A percentile compares a stretch with the other conserved stretches of the same genome.
These are phyloP conservation scores for Talaromyces stipitatus DNA, from an alignment of 495 filamentous ascomycete species.

Conservation along the genomic window DNA sequence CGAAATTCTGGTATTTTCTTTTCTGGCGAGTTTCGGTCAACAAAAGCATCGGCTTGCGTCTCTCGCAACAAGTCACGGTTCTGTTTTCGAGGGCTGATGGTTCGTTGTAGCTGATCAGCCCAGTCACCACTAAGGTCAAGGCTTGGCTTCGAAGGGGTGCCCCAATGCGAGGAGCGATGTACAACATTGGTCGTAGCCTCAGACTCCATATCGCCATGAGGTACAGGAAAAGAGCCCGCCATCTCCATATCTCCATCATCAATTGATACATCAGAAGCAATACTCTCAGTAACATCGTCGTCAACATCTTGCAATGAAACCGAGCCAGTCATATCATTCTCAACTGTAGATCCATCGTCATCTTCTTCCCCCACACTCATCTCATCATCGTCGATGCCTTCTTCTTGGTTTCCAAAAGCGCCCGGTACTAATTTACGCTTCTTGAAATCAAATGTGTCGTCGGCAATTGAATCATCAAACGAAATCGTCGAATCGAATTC, in stretches of 20 bases:
- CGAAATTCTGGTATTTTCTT: conserved; percentile 20
- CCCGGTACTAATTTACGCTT: conserved; percentile 66
- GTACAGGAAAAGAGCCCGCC: conserved; percentile 63
- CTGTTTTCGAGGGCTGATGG: conserved; percentile 83
- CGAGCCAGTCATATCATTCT: conserved; percentile 78
- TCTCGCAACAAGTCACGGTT: conserved; percentile 62
- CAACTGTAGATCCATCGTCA: conserved; percentile 74
- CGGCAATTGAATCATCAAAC: conserved; percentile 40
- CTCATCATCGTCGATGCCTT: conserved; percentile 45
- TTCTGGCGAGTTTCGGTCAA: conserved; percentile 26
- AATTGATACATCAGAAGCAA: conserved; percentile 62
- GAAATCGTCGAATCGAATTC: conserved; percentile 40
- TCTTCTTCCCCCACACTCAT: conserved; percentile 28
- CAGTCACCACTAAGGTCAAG: conserved; percentile 61
- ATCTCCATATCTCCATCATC: conserved; percentile 66
- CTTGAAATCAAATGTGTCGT: conserved; percentile 77
- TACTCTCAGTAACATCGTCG: conserved; percentile 55
- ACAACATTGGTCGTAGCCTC: conserved; percentile 41
- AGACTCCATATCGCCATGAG: conserved; percentile 60
- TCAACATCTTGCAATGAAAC: conserved; percentile 56
- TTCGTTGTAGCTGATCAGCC: conserved; percentile 85
- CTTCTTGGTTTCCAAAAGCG: conserved; percentile 58
- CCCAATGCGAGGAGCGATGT: conserved; percentile 30
- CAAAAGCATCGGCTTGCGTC: conserved; percentile 48
- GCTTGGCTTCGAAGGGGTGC: conserved; percentile 53